phyloP scores from a whole-genome alignment of 306 rosid genomes.

The Quercus suber region DNA sequence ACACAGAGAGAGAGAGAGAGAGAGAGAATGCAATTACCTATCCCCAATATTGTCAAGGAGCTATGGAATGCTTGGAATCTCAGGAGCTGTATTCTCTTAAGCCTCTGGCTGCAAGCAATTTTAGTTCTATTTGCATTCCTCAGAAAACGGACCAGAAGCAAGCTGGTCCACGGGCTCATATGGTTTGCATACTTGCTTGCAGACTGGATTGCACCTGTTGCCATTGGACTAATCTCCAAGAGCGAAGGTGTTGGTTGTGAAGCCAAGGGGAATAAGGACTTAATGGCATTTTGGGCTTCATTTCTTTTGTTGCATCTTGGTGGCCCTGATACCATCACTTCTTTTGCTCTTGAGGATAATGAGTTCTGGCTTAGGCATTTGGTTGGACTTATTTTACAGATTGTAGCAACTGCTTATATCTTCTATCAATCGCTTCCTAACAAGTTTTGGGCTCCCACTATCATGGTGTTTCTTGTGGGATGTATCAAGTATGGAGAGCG shows the following conservation, averaged over 20 bases:
- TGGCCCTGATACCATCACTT: constrained; percentile 32
- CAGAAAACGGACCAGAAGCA: constrained; percentile 14
- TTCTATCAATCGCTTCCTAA: constrained; percentile 5
- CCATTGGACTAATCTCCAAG: constrained; percentile 26
- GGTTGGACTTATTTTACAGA: constrained; percentile 9
- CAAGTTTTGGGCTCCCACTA: constrained; percentile 3
- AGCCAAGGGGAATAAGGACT: neutral
- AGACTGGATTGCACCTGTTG: constrained; percentile 27
- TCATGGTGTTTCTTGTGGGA: constrained; percentile 20
- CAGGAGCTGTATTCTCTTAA: neutral
- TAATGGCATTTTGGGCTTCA: constrained; percentile 31
- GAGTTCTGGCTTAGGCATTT: constrained; percentile 35
- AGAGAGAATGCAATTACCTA: neutral
- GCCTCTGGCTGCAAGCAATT: constrained; percentile 15
- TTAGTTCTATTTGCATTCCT: neutral
- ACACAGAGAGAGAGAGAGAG: too few relatives aligned
- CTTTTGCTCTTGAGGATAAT: constrained; percentile 35
- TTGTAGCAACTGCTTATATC: constrained; percentile 9
- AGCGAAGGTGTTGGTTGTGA: neutral
- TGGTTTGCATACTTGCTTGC: constrained; percentile 26
- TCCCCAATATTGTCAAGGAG: neutral
- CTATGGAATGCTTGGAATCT: constrained; percentile 15
- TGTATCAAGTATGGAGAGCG: constrained; percentile 26
- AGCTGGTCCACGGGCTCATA: neutral
- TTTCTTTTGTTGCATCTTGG: constrained; percentile 36